phyloP scores from a whole-genome alignment of 164 flowering plant species.

The Buxus sempervirens region DNA sequence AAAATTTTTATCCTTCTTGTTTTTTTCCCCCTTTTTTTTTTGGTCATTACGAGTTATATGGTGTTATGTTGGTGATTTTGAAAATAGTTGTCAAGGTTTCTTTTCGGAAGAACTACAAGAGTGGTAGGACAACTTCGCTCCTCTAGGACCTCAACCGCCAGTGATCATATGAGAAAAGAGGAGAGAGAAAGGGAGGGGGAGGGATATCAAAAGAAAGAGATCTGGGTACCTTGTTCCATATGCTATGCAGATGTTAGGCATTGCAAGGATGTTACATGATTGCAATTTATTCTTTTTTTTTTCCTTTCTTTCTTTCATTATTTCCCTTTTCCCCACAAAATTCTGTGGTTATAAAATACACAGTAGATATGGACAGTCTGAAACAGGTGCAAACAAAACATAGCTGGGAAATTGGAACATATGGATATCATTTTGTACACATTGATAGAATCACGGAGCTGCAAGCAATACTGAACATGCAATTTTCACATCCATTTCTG shows the following conservation, averaged over 20 bases:
- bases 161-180: not conserved
- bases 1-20: not conserved
- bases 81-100: not conserved
- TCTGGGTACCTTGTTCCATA: not conserved
- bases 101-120: not conserved
- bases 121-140: not conserved
- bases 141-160: not conserved
- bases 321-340: too few species aligned
- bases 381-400: not conserved
- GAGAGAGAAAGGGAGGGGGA: not conserved
- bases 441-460: not conserved
- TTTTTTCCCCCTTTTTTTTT: too few species aligned
- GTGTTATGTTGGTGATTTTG: not conserved
- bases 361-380: not conserved
- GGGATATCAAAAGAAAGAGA: not conserved
- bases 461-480: not conserved
- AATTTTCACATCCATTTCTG: not conserved
- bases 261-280: not conserved
- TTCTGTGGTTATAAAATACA: not conserved
- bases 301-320: too few species aligned
- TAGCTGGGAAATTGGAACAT: not conserved
- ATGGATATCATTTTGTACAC: not conserved
- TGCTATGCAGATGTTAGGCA: not conserved
- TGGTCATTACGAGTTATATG: not conserved
- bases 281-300: too few species aligned